phyloP scores from a whole-genome alignment of 345 rosid genomes.

The Citrus unshiu region DNA sequence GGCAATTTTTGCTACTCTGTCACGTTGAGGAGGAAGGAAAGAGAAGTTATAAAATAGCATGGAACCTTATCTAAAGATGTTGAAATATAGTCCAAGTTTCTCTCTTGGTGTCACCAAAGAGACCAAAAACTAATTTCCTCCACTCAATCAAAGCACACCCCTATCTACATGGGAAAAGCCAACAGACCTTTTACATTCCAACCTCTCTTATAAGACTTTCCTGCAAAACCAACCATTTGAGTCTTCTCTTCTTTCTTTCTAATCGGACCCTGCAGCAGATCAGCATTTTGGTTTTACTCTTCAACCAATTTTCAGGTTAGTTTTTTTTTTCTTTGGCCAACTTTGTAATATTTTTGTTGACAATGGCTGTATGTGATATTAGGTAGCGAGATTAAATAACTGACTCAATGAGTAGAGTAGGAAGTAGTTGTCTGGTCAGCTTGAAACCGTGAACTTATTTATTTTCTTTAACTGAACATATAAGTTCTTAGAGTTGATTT shows the following conservation, averaged over 20 bases:
- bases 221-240: conserved; percentile 6
- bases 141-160: conserved; percentile 71
- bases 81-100: conserved; percentile 28
- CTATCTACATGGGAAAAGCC: conserved; percentile 75
- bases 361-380: not conserved
- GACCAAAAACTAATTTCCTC: conserved; percentile 44
- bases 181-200: conserved; percentile 16
- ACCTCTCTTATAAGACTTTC: not conserved
- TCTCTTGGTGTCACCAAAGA: conserved; percentile 33
- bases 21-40: not conserved
- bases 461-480: not conserved
- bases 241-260: conserved; percentile 13
- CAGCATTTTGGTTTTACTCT: conserved; percentile 13
- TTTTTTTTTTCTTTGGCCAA: conserved; percentile 1
- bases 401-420: not conserved
- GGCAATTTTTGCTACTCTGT: not conserved
- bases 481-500: not conserved
- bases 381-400: not conserved
- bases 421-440: not conserved
- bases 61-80: conserved; percentile 29
- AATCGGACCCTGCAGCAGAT: not conserved
- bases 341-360: not conserved
- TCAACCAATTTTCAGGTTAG: conserved; percentile 34
- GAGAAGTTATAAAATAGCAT: not conserved
- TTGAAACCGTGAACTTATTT: not conserved